phyloP scores from a whole-genome alignment of 371 early-diverging fungal species.

The Zychaea mexicana region DNA sequence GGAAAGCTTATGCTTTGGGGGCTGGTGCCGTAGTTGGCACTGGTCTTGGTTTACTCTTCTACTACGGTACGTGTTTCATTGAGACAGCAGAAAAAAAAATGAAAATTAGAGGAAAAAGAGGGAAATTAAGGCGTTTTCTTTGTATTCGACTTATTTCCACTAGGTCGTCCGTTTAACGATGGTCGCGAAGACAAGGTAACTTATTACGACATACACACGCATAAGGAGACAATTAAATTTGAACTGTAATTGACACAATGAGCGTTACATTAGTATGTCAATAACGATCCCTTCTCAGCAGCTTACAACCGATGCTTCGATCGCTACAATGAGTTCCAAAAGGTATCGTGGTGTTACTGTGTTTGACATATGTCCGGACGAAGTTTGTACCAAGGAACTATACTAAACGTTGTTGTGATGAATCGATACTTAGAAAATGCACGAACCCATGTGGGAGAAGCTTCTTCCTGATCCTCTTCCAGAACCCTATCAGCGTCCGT shows the following conservation, averaged over 20 bases:
- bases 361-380: neutral
- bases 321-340: constrained; percentile 42
- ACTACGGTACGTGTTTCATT: constrained; percentile 20
- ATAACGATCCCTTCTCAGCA: constrained; percentile 35
- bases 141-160: neutral
- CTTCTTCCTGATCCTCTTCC: constrained; percentile 89
- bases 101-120: no score
- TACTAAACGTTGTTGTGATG: neutral
- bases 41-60: constrained; percentile 21
- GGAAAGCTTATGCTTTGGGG: constrained; percentile 29
- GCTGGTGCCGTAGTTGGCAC: constrained; percentile 24
- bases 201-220: neutral
- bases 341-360: constrained; percentile 23
- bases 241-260: neutral
- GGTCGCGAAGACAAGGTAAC: constrained; percentile 34
- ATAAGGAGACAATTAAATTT: neutral
- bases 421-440: constrained; percentile 30
- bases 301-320: constrained; percentile 46
- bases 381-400: neutral
- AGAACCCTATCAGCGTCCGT: constrained; percentile 77
- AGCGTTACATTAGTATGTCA: constrained; percentile 31
- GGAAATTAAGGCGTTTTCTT: no score
- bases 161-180: constrained; percentile 36
- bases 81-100: no score
- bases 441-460: constrained; percentile 77